Evolutionary conservation across 805 yeast species (phyloP), one percentile per base, ranked within the genome.

Genomic region (Candida taoyuanica): DNA sequence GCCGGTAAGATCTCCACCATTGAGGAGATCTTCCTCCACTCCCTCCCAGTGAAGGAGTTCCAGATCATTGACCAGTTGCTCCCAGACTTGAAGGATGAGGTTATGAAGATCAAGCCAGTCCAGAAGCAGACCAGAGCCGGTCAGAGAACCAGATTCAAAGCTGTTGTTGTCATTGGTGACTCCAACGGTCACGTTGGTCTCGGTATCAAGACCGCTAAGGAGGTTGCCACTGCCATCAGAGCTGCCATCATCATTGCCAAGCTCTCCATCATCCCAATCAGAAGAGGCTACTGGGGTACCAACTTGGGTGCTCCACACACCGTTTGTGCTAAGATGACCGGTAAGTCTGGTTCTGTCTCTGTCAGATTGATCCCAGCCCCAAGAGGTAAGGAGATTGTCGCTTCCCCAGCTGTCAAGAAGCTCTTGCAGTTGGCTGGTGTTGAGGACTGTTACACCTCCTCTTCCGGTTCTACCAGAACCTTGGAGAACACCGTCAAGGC

Each of bases 251-350:
- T 88, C 81, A 88, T 93, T 68, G 98, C 98, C 72, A 93, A 93
- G 81, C 82, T 93, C 67, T 84, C 96, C 59, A 84, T 93, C 74
- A 88, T 93, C 70, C 98, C 98, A 70, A 91, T 93, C 78, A 91
- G 98, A 84, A 88, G 98, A 83, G 98, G 98, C 80, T 93, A 93
- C 93, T 93, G 98, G 98, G 98, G 98, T 76, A 74, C 95, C 71
- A 87, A 88, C 81, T 85, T 93, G 74, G 98, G 98, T 83, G 84
- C 85, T 73, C 98, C 98, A 68, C 98, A 93, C 85, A 85, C 98
- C 58, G 83, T 96, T 65, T 73, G 82, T 75, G 39, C 39, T 41
- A 93, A 93, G 88, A 87, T 89, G 70, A 84, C 98, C 59, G 98
- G 98, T 78, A 93, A 91, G 88, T 93, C 98, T 80, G 98, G 98